A percentile compares a stretch with the other conserved stretches of the same genome.
These are phyloP conservation scores for Elongisporangium undulatum DNA, from an alignment of 352 stramenopile species.

Conservation along the genomic window DNA sequence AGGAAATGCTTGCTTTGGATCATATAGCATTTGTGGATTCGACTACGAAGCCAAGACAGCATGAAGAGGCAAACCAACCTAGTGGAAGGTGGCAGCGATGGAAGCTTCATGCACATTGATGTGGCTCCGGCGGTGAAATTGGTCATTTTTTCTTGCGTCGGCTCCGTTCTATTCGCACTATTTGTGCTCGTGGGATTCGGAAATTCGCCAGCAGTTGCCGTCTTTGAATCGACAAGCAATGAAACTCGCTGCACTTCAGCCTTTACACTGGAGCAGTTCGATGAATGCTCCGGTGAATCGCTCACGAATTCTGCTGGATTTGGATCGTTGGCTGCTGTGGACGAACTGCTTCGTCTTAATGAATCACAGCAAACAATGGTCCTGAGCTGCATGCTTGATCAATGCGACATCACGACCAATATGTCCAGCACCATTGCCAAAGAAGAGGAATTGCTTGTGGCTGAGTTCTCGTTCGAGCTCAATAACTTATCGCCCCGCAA, in stretches of 20 bases:
- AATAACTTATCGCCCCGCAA: constrained; percentile 45
- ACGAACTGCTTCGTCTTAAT: constrained; percentile 30
- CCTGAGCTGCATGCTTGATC: constrained; percentile 48
- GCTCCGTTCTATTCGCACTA: constrained; percentile 27
- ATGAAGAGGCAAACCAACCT: constrained; percentile 22
- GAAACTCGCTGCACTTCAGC: constrained; percentile 44
- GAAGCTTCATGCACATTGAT: constrained; percentile 63
- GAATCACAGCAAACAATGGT: constrained; percentile 22
- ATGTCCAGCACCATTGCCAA: constrained; percentile 20
- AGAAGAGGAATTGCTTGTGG: constrained; percentile 27
- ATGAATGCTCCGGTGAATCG: constrained; percentile 17
- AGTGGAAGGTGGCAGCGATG: constrained; percentile 15
- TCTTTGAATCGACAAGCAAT: constrained; percentile 46
- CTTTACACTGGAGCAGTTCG: constrained; percentile 34
- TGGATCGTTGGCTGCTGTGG: constrained; percentile 28
- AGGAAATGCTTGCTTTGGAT: neutral
- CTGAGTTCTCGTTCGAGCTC: constrained; percentile 54
- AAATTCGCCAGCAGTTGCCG: constrained; percentile 27
- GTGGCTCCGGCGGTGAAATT: constrained; percentile 61
- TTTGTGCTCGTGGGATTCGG: constrained; percentile 45
- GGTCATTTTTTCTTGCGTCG: constrained; percentile 16
- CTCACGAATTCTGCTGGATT: constrained; percentile 8
- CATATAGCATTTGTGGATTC: neutral
- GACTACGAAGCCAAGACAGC: neutral
- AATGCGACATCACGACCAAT: constrained; percentile 41